Evolutionary conservation across 2,329 filamentous ascomycete species (phyloP), one percentile per base, ranked within the genome.

Genomic region (Hortaea werneckii): DNA sequence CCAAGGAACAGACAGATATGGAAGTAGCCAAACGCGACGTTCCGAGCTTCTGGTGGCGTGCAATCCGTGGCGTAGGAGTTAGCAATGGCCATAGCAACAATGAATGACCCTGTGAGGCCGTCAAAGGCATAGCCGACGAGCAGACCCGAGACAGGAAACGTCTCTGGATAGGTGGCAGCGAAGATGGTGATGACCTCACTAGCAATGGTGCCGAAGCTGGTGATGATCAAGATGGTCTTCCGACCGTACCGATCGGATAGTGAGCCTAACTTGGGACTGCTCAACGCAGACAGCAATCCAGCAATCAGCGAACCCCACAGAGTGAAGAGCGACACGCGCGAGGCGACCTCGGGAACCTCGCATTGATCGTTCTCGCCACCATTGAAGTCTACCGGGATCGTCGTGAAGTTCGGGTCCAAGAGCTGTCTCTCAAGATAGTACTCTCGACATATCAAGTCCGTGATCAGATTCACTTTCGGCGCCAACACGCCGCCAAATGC

Each of bases 41-140:
- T 85, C 13, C 92, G 80, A 58, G 79, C 79, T 29, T 85, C 83
- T 0, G 88, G 85, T 4, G 84, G 73, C 0, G 88, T 90, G 65
- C 87, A 95, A 65, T 98, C 92, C 37, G 87, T 82, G 9, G 85
- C 83, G 65, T 96, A 98, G 0, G 90, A 87, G 63, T 94, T 83
- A 20, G 80, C 82, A 47, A 94, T 70, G 40, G 83, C 80, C 71
- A 84, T 84, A 28, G 83, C 83, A 0, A 87, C 79, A 1, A 88
- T 94, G 62, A 95, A 95, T 0, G 89, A 95, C 6, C 92, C 92
- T 7, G 81, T 81, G 5, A 95, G 60, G 4, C 92, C 92, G 60
- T 98, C 92, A 40, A 89, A 72, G 7, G 85, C 72, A 32, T 82
- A 78, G 7, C 87, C 87, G 1, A 90, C 63, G 5, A 96, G 69